Evolutionary conservation across 257 asterid species (phyloP).

Genomic region (Cordia subcordata): DNA sequence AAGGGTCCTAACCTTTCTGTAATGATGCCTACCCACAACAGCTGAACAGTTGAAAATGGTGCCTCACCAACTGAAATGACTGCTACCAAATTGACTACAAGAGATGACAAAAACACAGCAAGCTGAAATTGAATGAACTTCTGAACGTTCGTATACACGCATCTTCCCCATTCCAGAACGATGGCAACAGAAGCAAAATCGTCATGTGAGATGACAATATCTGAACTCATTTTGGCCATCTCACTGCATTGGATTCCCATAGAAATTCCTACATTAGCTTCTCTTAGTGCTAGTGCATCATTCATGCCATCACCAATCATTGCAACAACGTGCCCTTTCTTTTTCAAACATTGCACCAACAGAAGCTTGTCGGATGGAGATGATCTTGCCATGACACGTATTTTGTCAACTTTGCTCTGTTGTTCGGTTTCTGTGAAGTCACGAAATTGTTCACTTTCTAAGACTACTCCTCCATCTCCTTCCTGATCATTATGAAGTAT

Average conservation of each 20-base stretch:
- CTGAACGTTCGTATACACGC: constrained; percentile 35
- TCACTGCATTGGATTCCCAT: constrained; percentile 37
- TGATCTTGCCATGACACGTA: constrained; percentile 21
- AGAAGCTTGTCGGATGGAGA: constrained; percentile 20
- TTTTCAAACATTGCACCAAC: constrained; percentile 20
- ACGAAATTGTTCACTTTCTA: constrained; percentile 17
- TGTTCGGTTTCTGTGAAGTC: constrained; percentile 9
- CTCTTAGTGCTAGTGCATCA: constrained; percentile 33
- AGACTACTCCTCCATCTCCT: background rate
- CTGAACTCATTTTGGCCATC: constrained; percentile 38
- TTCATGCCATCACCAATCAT: constrained; percentile 38
- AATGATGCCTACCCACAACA: constrained; percentile 25
- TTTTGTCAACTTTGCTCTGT: constrained; percentile 9
- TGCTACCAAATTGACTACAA: constrained; percentile 31
- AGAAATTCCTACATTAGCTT: constrained; percentile 33
- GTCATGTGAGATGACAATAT: constrained; percentile 32
- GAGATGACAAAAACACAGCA: constrained; percentile 35
- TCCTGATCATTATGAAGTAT: constrained; percentile 12
- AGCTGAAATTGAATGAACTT: constrained; percentile 43
- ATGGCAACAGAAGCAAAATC: constrained; percentile 32
- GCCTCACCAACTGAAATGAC: constrained; percentile 24
- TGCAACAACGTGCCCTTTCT: constrained; percentile 28
- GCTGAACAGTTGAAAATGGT: constrained; percentile 21
- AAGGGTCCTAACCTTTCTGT: constrained; percentile 24
- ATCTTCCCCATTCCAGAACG: constrained; percentile 37